Base-by-base conservation (phyloP, 768 basidiomycete genomes). In the Hemileccinum impolitum region DNA sequence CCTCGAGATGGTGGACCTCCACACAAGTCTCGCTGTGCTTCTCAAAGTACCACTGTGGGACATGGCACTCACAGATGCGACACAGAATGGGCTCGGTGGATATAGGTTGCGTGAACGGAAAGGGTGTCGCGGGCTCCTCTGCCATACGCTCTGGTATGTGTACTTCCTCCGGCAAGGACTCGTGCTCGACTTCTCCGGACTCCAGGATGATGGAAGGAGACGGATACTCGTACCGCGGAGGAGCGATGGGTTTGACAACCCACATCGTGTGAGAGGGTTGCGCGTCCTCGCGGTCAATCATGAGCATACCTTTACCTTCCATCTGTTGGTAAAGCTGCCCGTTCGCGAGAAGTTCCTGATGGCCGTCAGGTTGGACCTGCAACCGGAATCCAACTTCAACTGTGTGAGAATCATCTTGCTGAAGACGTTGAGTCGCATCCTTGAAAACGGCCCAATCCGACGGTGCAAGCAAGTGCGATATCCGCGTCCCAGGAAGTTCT, bases 1-100 rank as follows among this genome's bases (percentile, higher is more conserved):
- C 93, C 69, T 99, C 96, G 53, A 99, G 77, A 39, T 91, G 85
- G 70, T 99, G 96, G 3, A 90, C 86, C 71, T 97, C 95, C 57
- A 84, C 91, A 60, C 96, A 99, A 11, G 94, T 98, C 71, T 99
- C 96, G 78, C 93, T 98, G 74, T 99, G 96, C 73, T 97, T 98
- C 73, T 98, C 96, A 66, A 99, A 99, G 74, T 94, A 99, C 96
- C 96, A 99, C 53, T 95, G 90, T 3, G 95, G 94, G 50, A 98
- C 89, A 57, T 89, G 85, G 62, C 88, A 84, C 70, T 99, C 96
- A 75, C 96, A 99, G 54, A 99, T 99, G 26, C 96, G 89, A 72
- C 96, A 98, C 18, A 99, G 77, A 43, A 98, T 90, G 25, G 80
- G 84, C 51, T 90, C 82, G 21, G 80, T 83, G 62, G 84, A 86